These are phyloP conservation scores for Aspergillus cristatus DNA, from an alignment of 495 filamentous ascomycete genomes.

Conservation along the genomic window DNA sequence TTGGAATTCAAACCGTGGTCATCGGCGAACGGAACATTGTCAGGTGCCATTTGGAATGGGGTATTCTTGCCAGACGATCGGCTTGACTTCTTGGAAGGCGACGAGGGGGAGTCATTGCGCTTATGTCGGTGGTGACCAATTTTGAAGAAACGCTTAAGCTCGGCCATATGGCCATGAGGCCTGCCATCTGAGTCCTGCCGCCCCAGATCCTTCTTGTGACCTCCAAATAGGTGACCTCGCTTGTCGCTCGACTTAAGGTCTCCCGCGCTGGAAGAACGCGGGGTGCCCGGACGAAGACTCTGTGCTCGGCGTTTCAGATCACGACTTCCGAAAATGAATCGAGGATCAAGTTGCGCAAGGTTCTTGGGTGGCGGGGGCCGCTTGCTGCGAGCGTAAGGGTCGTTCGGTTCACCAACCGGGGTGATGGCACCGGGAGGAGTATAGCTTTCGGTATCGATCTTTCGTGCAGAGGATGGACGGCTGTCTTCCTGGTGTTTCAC, in stretches of 20 bases:
- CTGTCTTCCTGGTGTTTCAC: slow-evolving; percentile 39
- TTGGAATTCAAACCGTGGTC: slow-evolving; percentile 85
- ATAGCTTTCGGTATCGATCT: slow-evolving; percentile 42
- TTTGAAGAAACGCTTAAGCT: slow-evolving; percentile 89
- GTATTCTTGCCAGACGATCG: slow-evolving; percentile 46
- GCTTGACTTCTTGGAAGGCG: slow-evolving; percentile 29
- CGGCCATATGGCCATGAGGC: slow-evolving; percentile 74
- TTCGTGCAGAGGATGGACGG: slow-evolving; percentile 44
- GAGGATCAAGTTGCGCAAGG: slow-evolving; percentile 61
- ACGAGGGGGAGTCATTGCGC: slow-evolving; percentile 51
- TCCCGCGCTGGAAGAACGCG: slow-evolving; percentile 37
- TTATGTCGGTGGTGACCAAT: slow-evolving; percentile 59
- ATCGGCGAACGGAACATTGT: slow-evolving; percentile 83
- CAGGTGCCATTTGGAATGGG: slow-evolving; percentile 44
- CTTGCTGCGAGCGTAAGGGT: slow-evolving; percentile 80
- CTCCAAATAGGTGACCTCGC: slow-evolving; percentile 36
- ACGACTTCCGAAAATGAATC: slow-evolving; percentile 70
- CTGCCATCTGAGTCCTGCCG: slow-evolving; percentile 30
- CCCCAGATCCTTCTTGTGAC: slow-evolving; percentile 32
- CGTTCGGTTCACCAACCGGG: slow-evolving; percentile 71
- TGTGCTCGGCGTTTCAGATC: slow-evolving; percentile 40
- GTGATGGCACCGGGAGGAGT: slow-evolving; percentile 64
- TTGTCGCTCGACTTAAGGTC: slow-evolving; percentile 39
- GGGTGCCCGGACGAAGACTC: slow-evolving; percentile 18
- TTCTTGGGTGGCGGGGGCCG: slow-evolving; percentile 64